Percentiles rank a stretch among this genome's conserved stretches.
These are phyloP conservation scores for Clonostachys byssicola DNA, from an alignment of 2,329 filamentous ascomycete genomes.

Conservation along the genomic window DNA sequence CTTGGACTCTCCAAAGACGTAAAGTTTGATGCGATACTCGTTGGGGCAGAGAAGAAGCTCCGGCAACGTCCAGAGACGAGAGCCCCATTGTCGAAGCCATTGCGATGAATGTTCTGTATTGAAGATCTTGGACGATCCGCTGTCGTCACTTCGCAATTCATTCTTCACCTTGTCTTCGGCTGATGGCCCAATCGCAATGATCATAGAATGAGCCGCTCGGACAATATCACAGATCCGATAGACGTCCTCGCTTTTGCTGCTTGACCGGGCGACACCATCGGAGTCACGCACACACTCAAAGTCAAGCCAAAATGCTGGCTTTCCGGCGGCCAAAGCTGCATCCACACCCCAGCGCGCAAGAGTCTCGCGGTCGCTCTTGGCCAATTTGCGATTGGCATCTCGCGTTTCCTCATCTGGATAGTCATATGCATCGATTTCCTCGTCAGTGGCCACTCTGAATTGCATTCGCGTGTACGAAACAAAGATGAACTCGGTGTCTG, in stretches of 20 bases:
- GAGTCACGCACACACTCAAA: slow-evolving; percentile 32
- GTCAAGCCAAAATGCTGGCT: slow-evolving; percentile 34
- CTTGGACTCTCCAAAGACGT: slow-evolving; percentile 4
- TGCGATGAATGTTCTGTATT: slow-evolving; percentile 1
- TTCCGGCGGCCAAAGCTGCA: slow-evolving; percentile 26
- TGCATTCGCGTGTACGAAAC: slow-evolving; percentile 34
- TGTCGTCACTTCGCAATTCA: slow-evolving; percentile 9
- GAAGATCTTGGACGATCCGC: slow-evolving; percentile 12
- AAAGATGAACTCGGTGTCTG: slow-evolving; percentile 27
- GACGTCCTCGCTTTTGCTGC: slow-evolving; percentile 15
- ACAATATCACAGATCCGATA: slow-evolving; percentile 40
- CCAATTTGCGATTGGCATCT: slow-evolving; percentile 8
- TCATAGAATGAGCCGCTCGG: slow-evolving; percentile 31
- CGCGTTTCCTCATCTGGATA: slow-evolving; percentile 9
- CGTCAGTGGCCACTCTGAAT: slow-evolving; percentile 21
- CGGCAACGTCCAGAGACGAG: slow-evolving; percentile 39
- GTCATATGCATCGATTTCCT: slow-evolving; percentile 6
- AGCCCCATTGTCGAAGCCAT: slow-evolving; percentile 34
- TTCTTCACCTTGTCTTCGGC: slow-evolving; percentile 4
- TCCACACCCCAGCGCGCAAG: slow-evolving; percentile 28
- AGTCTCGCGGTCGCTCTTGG: slow-evolving; percentile 11
- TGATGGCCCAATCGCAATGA: slow-evolving; percentile 29
- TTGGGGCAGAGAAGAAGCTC: slow-evolving; percentile 19
- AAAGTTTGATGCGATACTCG: slow-evolving; percentile 9
- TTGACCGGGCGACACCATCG: slow-evolving; percentile 18